A percentile compares a stretch with the other conserved stretches of the same genome.
Conservation (phyloP, 331 rosid species). For the Pyracantha coccinea region DNA sequence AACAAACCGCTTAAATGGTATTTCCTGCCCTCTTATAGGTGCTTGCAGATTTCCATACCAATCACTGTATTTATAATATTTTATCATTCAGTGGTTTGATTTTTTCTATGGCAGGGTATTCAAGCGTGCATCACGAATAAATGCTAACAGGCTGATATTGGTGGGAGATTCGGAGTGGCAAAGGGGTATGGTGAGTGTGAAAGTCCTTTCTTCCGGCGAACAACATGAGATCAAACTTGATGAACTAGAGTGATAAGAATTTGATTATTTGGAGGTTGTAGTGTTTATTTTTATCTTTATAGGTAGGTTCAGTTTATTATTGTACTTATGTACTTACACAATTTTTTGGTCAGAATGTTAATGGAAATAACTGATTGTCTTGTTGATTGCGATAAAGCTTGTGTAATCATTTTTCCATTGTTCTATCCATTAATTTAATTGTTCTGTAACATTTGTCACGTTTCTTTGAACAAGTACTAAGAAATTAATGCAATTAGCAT, state of each 20-base stretch:
- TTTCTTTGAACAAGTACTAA: background rate
- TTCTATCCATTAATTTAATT: background rate
- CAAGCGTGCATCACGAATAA: constrained; percentile 68
- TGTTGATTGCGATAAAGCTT: background rate
- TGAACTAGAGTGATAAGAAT: constrained; percentile 45
- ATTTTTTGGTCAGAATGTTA: background rate
- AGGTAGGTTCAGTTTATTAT: background rate
- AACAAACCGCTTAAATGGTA: constrained; percentile 95
- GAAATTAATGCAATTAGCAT: background rate
- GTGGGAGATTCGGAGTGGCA: constrained; percentile 95
- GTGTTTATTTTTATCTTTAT: background rate
- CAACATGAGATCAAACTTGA: constrained; percentile 76
- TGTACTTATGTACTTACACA: background rate
- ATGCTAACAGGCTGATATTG: constrained; percentile 65
- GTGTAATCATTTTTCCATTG: background rate
- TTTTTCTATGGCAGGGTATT: constrained; percentile 55
- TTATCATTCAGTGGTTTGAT: background rate
- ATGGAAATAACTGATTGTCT: background rate
- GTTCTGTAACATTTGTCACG: background rate
- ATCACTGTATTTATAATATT: background rate
- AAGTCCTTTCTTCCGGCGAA: constrained; percentile 79
- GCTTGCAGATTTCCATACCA: background rate
- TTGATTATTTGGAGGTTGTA: constrained; percentile 4
- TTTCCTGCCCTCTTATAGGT: background rate
- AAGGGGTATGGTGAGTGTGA: constrained; percentile 76